Evolutionary conservation across 495 filamentous ascomycete genomes (phyloP).

Genomic region (Xylaria venustula): DNA sequence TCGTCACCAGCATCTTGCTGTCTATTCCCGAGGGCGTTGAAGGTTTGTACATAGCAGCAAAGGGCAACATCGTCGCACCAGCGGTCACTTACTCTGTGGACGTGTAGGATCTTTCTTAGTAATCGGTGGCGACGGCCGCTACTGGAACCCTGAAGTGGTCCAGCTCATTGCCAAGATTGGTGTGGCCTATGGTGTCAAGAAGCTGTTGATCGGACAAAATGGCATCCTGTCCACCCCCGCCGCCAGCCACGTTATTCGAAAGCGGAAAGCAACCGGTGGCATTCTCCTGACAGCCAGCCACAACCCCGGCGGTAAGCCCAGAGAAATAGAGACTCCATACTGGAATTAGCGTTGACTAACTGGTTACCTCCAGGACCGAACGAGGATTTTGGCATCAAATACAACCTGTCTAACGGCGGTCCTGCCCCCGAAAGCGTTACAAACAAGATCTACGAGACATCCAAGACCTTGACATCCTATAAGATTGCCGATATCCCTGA

Average conservation of each 20-base stretch:
- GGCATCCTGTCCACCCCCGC: conserved; percentile 96
- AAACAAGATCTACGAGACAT: conserved; percentile 92
- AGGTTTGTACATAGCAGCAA: conserved; percentile 29
- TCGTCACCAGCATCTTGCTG: conserved; percentile 87
- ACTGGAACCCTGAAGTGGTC: conserved; percentile 93
- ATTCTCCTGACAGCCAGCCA: conserved; percentile 96
- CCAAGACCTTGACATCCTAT: conserved; percentile 86
- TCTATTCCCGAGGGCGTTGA: conserved; percentile 94
- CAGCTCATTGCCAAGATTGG: conserved; percentile 97
- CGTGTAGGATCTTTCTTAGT: conserved; percentile 74
- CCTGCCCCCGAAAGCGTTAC: conserved; percentile 94
- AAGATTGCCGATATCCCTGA: conserved; percentile 86
- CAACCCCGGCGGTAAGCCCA: conserved; percentile 86
- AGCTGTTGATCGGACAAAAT: conserved; percentile 91
- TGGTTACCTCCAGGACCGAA: conserved; percentile 63
- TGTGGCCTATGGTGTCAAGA: conserved; percentile 97
- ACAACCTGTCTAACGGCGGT: conserved; percentile 94
- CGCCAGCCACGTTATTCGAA: conserved; percentile 91
- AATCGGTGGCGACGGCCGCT: conserved; percentile 96
- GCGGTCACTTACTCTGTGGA: background rate
- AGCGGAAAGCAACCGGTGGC: conserved; percentile 89
- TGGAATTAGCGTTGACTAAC: background rate
- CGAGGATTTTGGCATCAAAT: conserved; percentile 98
- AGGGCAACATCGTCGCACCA: background rate
- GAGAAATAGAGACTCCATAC: background rate